A percentile compares a stretch with the other conserved stretches of the same genome.
Evolutionary conservation across 2,329 filamentous ascomycete species (phyloP).

Genomic region (Trichoderma atrobrunneum): DNA sequence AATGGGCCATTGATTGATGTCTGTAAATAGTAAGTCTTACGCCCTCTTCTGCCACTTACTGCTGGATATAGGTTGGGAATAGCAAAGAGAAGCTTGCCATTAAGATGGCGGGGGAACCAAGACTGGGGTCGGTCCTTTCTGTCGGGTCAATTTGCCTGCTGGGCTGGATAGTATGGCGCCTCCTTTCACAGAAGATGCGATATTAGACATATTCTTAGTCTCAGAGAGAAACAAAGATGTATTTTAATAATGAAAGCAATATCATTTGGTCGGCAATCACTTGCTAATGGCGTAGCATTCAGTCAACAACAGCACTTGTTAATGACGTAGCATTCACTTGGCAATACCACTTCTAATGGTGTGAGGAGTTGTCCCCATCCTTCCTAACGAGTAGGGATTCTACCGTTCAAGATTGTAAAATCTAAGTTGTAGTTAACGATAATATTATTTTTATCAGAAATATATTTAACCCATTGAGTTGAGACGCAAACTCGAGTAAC

Average conservation of each 20-base stretch:
- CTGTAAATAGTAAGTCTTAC: not conserved
- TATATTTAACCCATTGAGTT: too few species aligned
- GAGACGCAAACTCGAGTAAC: too few species aligned
- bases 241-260: not conserved
- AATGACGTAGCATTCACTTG: too few species aligned
- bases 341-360: not conserved
- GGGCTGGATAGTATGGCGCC: not conserved
- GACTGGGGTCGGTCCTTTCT: not conserved
- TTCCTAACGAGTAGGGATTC: rapidly evolving
- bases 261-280: too few species aligned
- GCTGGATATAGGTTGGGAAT: not conserved
- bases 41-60: not conserved
- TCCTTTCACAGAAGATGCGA: not conserved
- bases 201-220: not conserved
- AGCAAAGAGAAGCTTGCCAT: not conserved
- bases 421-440: too few species aligned
- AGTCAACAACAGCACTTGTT: not conserved
- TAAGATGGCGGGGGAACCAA: not conserved
- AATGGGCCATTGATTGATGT: not conserved
- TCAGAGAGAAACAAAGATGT: not conserved
- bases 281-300: too few species aligned
- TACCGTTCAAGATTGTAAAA: too few species aligned
- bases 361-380: not conserved
- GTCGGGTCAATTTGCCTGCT: not conserved
- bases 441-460: too few species aligned